Conservation (phyloP, 306 rosid species). For the Quercus glauca region DNA sequence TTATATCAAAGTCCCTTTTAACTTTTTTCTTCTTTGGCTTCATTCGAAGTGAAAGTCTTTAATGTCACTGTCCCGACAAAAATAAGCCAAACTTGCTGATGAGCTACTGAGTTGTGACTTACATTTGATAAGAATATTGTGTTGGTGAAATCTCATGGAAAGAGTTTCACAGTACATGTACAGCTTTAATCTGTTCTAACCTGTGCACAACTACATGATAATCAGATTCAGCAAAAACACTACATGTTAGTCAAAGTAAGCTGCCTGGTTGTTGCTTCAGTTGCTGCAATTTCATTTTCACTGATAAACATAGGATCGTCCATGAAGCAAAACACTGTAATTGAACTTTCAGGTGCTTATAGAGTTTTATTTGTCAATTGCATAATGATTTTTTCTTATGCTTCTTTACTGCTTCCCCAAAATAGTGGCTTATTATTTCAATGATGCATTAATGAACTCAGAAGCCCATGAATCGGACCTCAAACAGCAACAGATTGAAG, state of each 20-base stretch:
- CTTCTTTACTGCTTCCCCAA: not conserved
- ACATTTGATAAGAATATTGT: constrained; percentile 24
- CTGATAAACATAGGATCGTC: constrained; percentile 12
- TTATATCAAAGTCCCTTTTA: not conserved
- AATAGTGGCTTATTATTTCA: constrained; percentile 7
- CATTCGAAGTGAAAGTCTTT: not conserved
- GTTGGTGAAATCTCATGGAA: constrained; percentile 18
- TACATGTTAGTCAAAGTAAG: constrained; percentile 47
- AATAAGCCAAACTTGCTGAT: constrained; percentile 34
- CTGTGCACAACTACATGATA: constrained; percentile 25
- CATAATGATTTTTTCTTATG: not conserved
- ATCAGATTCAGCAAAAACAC: constrained; percentile 35
- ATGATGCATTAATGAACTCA: constrained; percentile 11
- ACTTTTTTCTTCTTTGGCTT: not conserved
- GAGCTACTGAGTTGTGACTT: constrained; percentile 9
- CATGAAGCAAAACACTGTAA: not conserved
- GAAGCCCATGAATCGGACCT: constrained; percentile 24
- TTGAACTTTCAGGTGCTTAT: constrained; percentile 24
- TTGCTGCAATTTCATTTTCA: constrained; percentile 37
- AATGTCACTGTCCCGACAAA: constrained; percentile 15
- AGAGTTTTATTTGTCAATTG: not conserved
- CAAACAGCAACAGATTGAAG: constrained; percentile 16
- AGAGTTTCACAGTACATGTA: constrained; percentile 11
- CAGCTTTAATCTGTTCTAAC: constrained; percentile 1
- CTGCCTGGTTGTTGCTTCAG: constrained; percentile 38